Evolutionary conservation across 495 filamentous ascomycete species (phyloP).

Genomic region (Mytilinidion resinicola): DNA sequence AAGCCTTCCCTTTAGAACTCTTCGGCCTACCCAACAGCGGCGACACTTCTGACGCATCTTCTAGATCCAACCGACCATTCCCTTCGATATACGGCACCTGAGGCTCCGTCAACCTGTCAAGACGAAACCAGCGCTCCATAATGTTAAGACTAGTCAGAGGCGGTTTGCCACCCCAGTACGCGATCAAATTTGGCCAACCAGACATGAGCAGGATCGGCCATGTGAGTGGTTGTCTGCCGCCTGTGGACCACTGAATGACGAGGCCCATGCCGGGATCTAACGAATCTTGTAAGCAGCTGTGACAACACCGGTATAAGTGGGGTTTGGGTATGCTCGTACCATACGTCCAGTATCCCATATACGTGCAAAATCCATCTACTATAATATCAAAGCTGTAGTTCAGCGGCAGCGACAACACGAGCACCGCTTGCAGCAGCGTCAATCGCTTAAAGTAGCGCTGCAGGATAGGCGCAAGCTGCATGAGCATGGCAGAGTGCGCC

Average conservation of each 20-base stretch:
- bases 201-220: background rate
- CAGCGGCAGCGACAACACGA: background rate
- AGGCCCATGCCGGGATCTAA: background rate
- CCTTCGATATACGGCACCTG: background rate
- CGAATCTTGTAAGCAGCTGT: background rate
- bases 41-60: background rate
- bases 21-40: background rate
- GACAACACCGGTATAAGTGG: too few relatives aligned
- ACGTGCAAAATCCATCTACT: background rate
- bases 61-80: background rate
- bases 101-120: background rate
- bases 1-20: background rate
- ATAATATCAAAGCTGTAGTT: background rate
- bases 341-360: background rate
- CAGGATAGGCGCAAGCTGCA: background rate
- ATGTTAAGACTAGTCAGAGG: background rate
- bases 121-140: background rate
- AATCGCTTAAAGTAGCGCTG: background rate
- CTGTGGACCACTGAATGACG: background rate
- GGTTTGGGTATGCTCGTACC: too few relatives aligned
- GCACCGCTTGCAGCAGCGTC: background rate
- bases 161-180: background rate
- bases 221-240: background rate
- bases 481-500: background rate
- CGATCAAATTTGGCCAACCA: background rate